phyloP scores from a whole-genome alignment of 305 asterid species.

The Caryopteris hybrid region DNA sequence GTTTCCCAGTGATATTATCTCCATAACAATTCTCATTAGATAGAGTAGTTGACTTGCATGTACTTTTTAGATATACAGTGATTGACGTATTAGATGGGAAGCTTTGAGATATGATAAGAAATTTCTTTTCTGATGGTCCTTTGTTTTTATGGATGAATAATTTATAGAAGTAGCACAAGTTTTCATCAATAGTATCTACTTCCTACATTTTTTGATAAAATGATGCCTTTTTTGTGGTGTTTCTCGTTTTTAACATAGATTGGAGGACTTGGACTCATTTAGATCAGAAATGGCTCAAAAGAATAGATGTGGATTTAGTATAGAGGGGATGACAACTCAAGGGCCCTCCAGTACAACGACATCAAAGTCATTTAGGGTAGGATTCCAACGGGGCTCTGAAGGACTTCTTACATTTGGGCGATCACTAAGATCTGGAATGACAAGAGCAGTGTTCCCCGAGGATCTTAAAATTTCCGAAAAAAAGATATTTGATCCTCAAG shows the following conservation, averaged over 20 bases:
- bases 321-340: conserved; percentile 50
- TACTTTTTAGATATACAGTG: too few relatives aligned
- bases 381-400: conserved; percentile 71
- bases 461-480: conserved; percentile 70
- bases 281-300: conserved; percentile 70
- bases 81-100: too few relatives aligned
- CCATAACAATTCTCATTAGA: not conserved
- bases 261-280: conserved; percentile 59
- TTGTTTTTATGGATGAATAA: not conserved
- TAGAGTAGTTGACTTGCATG: too few relatives aligned
- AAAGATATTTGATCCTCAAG: conserved; percentile 90
- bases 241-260: conserved; percentile 32
- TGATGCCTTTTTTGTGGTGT: not conserved
- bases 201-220: conserved; percentile 12
- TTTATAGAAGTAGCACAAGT: not conserved
- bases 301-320: conserved; percentile 51
- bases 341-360: conserved; percentile 30
- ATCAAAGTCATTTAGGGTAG: conserved; percentile 58
- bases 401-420: conserved; percentile 81
- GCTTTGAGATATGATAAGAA: not conserved
- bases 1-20: too few relatives aligned
- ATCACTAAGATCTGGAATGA: conserved; percentile 69
- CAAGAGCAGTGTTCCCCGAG: conserved; percentile 87
- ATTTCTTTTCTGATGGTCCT: not conserved
- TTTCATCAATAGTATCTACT: not conserved